Conservation (phyloP, 257 asterid genomes). For the Gentiana straminea region DNA sequence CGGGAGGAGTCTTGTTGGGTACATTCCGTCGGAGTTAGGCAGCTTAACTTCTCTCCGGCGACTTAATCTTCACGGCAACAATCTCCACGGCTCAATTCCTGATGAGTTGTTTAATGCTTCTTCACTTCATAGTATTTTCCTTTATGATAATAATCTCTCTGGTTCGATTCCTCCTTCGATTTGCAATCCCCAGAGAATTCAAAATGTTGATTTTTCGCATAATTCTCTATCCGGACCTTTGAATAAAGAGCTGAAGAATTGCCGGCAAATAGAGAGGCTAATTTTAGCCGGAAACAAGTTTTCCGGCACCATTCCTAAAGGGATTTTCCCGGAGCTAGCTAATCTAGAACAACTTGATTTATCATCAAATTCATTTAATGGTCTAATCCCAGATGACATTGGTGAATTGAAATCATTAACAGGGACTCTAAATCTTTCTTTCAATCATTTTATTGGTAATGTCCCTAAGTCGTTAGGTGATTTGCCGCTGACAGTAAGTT, state of each 20-base stretch:
- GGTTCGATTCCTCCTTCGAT: slow-evolving; percentile 66
- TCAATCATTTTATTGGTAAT: slow-evolving; percentile 56
- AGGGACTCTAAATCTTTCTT: slow-evolving; percentile 69
- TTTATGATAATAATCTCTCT: slow-evolving; percentile 68
- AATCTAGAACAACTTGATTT: slow-evolving; percentile 77
- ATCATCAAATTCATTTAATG: slow-evolving; percentile 49
- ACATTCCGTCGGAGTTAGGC: slow-evolving; percentile 92
- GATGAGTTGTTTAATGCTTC: slow-evolving; percentile 78
- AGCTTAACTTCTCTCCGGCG: slow-evolving; percentile 68
- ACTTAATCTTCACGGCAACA: slow-evolving; percentile 71
- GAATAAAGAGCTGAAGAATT: slow-evolving; percentile 53
- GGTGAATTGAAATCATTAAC: slow-evolving; percentile 78
- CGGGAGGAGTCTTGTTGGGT: slow-evolving; percentile 63
- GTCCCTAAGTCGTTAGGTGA: slow-evolving; percentile 73
- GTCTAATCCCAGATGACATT: slow-evolving; percentile 71
- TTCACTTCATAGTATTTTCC: slow-evolving; percentile 73
- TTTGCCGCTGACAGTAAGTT: slow-evolving; percentile 72
- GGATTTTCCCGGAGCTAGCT: slow-evolving; percentile 70
- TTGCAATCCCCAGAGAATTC: slow-evolving; percentile 67
- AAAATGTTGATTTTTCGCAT: slow-evolving; percentile 60
- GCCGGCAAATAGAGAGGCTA: slow-evolving; percentile 71
- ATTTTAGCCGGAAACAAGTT: slow-evolving; percentile 52
- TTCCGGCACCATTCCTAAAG: slow-evolving; percentile 57
- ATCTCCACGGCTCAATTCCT: slow-evolving; percentile 70
- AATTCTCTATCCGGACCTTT: slow-evolving; percentile 67